Conservation (phyloP, 2,329 filamentous ascomycete species). For the Pseudocercospora eumusae region DNA sequence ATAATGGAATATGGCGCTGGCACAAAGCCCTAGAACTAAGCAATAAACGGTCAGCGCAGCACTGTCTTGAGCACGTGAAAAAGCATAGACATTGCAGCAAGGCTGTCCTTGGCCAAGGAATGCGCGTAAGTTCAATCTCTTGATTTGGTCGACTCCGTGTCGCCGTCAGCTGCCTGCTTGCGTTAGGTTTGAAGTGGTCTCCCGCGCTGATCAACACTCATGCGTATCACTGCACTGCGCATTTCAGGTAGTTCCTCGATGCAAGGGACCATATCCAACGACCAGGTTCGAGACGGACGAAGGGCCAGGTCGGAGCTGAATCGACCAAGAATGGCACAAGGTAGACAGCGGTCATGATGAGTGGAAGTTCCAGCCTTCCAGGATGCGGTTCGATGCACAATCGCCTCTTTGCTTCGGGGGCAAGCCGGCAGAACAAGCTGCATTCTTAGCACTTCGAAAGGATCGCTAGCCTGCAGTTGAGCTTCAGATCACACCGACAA, state of each 20-base stretch:
- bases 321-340: neutral
- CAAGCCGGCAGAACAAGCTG: neutral
- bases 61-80: neutral
- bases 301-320: neutral
- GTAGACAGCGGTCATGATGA: neutral
- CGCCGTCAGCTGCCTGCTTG: neutral
- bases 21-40: neutral
- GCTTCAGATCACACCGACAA: conserved; percentile 1
- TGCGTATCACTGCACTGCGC: neutral
- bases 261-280: neutral
- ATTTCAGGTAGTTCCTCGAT: neutral
- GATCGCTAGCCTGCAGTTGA: neutral
- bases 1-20: no score
- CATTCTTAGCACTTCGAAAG: neutral
- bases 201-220: neutral
- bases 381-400: neutral
- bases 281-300: neutral
- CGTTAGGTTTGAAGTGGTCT: conserved; percentile 1
- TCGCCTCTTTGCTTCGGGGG: neutral
- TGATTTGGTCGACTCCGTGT: neutral
- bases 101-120: neutral
- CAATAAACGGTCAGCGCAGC: neutral
- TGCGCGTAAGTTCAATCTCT: neutral
- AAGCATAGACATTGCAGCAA: neutral
- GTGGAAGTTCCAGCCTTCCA: neutral